Base-by-base conservation (phyloP, 176 grass and related monocot genomes). In the Hyparrhenia diplandra region DNA sequence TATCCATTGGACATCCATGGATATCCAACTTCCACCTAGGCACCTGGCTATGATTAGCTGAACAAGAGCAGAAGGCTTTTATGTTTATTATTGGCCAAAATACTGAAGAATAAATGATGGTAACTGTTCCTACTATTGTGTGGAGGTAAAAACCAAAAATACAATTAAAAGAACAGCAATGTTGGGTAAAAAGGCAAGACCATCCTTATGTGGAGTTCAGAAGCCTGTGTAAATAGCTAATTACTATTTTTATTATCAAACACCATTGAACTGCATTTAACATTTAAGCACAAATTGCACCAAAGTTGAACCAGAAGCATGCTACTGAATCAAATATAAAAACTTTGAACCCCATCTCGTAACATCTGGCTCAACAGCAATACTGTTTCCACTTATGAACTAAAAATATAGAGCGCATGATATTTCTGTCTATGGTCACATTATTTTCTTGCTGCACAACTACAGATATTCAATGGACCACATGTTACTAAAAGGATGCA, bases 281-380 rank as follows among this genome's bases (percentile, higher is more conserved):
- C 27, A 74, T 57, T 13, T 67, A 16, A 46, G 4, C 34, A 46
- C 16, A 69, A 67, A 17, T 74, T 83, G 36, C n/a, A 58, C 8
- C 64, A 46, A 8, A 71, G 8, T 10, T 59, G 55, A 59, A 59
- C 55, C 13, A 78, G n/a, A 88, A 88, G 35, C 27, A 66, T 57
- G 45, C 13, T 43, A 21, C 4, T 58, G 37, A n/a, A 51, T 23
- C 13, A 55, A 42, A 54, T 32, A 40, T 23, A 66, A n/a, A 55
- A 77, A 4, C 32, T n/a, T 55, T 82, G 5, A 32, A n/a, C 24
- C 65, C 27, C 57, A 43, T 54, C 71, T 46, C 34, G 12, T 71
- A 82, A 69, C 64, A 46, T 75, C 42, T 66, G 13, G 54, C 20
- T 82, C 8, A 74, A 41, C 20, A 67, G 17, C 20, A 35, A 13